Base-by-base conservation (phyloP, 2,329 filamentous ascomycete genomes). In the Aspergillus pseudotamarii region DNA sequence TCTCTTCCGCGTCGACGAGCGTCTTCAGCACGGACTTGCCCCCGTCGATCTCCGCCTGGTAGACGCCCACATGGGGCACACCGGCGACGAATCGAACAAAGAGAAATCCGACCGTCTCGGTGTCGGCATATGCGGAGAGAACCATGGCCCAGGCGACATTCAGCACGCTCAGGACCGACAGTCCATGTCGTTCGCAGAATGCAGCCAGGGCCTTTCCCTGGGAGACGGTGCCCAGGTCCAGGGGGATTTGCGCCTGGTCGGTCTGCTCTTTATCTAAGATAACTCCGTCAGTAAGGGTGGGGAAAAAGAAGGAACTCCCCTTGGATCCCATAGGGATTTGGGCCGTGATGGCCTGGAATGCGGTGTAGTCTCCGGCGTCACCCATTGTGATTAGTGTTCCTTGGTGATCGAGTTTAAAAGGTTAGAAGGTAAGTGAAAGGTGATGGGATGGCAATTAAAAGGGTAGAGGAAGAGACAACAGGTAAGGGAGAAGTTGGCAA, bases 141-240 rank as follows among this genome's bases (percentile, higher is more conserved):
- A 34, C 32, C 23, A 56, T 46, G 2, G 58, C 58, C 58, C 58
- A 60, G 21, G 58, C 58, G 26, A 50, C 46, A 30, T 50, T 50
- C 46, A 50, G 26, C 46, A 50, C 46, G 9, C 46, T 50, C 46
- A 50, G 23, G 26, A 50, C 46, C 16, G 12, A 28, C 46, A 50
- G 46, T 50, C 46, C 46, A 28, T 50, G 46, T 30, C 46, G 46
- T 30, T 19, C 26, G 46, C 46, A 50, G 23, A 50, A 50, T 28
- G 46, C 23, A 50, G 46, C 26, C 26, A 50, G 46, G 16, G 46
- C 23, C 46, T 50, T 50, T 50, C 46, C 23, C 46, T 50, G 23
- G 23, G 26, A 50, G 14, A 46, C 43, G 10, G 43, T 21, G 11
- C 23, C 46, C 23, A 50, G 26, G 46, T 50, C 46, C 46, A 50